These are phyloP conservation scores for Ophidiomyces ophidiicola DNA, from an alignment of 2,329 filamentous ascomycete genomes.

Conservation along the genomic window DNA sequence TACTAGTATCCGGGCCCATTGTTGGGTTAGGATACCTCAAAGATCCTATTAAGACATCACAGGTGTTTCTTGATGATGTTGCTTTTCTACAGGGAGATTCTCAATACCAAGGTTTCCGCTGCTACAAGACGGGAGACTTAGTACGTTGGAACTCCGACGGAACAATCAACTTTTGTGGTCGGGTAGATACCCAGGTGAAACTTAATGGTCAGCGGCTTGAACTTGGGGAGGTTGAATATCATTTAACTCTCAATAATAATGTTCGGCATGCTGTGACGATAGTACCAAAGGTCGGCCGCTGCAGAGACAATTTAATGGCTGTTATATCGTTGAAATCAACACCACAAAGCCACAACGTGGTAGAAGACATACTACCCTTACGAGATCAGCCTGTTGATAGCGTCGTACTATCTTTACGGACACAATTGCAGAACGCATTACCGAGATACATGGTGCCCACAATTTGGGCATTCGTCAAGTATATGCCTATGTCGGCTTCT, in stretches of 20 bases:
- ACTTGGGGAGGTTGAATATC: conserved; percentile 24
- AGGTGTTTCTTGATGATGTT: conserved; percentile 6
- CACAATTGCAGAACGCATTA: conserved; percentile 15
- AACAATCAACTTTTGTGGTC: conserved; percentile 22
- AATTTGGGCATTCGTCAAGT: conserved; percentile 27
- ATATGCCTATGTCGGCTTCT: conserved; percentile 27
- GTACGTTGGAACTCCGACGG: conserved; percentile 23
- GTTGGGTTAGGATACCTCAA: conserved; percentile 29
- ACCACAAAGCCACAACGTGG: neutral
- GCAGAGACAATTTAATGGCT: conserved; percentile 3
- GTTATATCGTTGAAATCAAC: conserved; percentile 7
- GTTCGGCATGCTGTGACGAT: conserved; percentile 1
- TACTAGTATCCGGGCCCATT: conserved; percentile 26
- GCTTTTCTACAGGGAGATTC: conserved; percentile 17
- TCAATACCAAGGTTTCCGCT: conserved; percentile 22
- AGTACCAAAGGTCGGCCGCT: conserved; percentile 1
- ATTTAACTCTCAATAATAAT: conserved; percentile 8
- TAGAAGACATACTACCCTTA: neutral
- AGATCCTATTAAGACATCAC: conserved; percentile 21
- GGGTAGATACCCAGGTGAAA: conserved; percentile 28
- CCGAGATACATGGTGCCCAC: conserved; percentile 26
- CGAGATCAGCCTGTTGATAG: neutral
- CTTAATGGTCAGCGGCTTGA: conserved; percentile 27
- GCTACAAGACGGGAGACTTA: conserved; percentile 29
- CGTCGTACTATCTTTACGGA: conserved; percentile 1